Evolutionary conservation across 495 filamentous ascomycete species (phyloP).

Genomic region (Hypoxylon fuscum): DNA sequence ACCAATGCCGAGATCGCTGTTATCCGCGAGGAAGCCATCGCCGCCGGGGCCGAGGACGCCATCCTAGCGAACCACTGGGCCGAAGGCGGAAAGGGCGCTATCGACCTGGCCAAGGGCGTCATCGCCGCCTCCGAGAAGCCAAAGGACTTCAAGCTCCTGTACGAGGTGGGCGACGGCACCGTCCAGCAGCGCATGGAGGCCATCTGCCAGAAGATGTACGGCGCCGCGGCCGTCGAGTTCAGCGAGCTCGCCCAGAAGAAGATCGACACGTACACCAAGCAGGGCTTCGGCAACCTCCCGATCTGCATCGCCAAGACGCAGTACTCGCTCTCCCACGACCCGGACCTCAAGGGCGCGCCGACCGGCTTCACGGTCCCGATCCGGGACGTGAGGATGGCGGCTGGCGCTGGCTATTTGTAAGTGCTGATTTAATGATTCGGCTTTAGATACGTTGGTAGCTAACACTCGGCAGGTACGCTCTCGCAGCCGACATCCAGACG

Average conservation of each 20-base stretch:
- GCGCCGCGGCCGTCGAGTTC: conserved; percentile 89
- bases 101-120: conserved; percentile 89
- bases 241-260: conserved; percentile 94
- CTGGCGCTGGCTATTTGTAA: conserved; percentile 91
- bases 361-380: conserved; percentile 96
- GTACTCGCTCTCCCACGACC: conserved; percentile 95
- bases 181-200: conserved; percentile 91
- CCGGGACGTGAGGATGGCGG: conserved; percentile 90
- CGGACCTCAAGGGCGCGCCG: conserved; percentile 93
- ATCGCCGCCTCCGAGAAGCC: conserved; percentile 83
- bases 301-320: conserved; percentile 99
- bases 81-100: conserved; percentile 89
- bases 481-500: conserved; percentile 97
- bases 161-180: conserved; percentile 73
- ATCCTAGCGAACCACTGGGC: conserved; percentile 97
- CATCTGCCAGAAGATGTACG: conserved; percentile 94
- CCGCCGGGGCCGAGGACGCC: conserved; percentile 92
- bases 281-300: conserved; percentile 90
- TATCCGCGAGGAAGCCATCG: conserved; percentile 88
- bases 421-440: conserved; percentile 40
- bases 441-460: conserved; percentile 7
- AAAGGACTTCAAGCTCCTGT: conserved; percentile 91
- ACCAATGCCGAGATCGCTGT: conserved; percentile 91
- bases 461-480: conserved; percentile 72
- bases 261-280: conserved; percentile 90